Evolutionary conservation across 768 basidiomycete genomes (phyloP), one percentile per base, ranked within the genome.

Genomic region (Mycena polygramma): DNA sequence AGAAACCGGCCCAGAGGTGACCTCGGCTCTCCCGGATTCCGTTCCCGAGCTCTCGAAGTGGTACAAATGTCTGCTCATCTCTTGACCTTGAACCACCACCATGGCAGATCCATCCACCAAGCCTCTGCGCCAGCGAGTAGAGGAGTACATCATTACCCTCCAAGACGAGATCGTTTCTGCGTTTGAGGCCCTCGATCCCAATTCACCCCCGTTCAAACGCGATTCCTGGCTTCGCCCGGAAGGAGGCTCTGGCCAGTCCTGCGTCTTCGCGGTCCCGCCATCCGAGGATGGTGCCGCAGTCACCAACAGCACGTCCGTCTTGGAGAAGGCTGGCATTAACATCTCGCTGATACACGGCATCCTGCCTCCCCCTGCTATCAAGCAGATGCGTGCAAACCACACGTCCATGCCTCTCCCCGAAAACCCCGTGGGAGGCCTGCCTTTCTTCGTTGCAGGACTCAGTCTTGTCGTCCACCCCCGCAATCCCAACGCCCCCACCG

Each of bases 301-400:
- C 60, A 36, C 75, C 64, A 81, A 64, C 72, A 82, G 59, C 8
- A 60, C 46, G 14, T 84, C 91, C 0, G 83, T 94, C 35, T 90
- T 98, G 74, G 97, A 99, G 80, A 99, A 99, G 80, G 97, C 93
- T 5, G 97, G 98, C 1, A 95, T 98, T 55, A 98, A 98, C 82
- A 92, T 98, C 75, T 95, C 94, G 10, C 85, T 98, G 77, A 94
- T 99, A 1, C 90, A 98, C 75, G 97, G 96, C 26, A 83, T 83
- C 24, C 90, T 99, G 6, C 94, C 97, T 1, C 96, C 96, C 0
- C 83, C 92, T 37, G 98, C 96, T 7, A 92, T 98, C 79, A 90
- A 90, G 77, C 94, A 97, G 83, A 99, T 99, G 98, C 88, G 94
- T 60, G 93, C 95, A 43, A 94, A 99, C 81, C 98, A 99, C 78